Evolutionary conservation across 495 filamentous ascomycete genomes (phyloP).

Genomic region (Talaromyces liani): DNA sequence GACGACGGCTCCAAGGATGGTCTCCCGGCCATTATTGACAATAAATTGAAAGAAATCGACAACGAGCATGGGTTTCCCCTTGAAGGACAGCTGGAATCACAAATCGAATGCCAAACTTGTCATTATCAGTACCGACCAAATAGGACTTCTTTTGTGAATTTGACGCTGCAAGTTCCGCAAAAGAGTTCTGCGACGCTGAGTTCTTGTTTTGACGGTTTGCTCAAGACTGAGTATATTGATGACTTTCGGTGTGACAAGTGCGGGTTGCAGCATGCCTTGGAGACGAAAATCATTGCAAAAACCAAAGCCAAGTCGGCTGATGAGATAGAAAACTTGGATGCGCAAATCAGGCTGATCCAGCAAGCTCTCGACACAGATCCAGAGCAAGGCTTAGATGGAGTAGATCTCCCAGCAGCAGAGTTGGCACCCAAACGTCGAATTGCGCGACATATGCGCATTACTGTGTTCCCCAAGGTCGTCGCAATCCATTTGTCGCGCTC

Average conservation of each 20-base stretch:
- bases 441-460: constrained; percentile 76
- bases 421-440: constrained; percentile 75
- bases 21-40: constrained; percentile 35
- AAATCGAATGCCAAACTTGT: constrained; percentile 87
- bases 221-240: constrained; percentile 93
- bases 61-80: constrained; percentile 74
- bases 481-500: constrained; percentile 89
- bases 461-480: constrained; percentile 77
- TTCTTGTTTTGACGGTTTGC: constrained; percentile 82
- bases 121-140: constrained; percentile 80
- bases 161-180: constrained; percentile 89
- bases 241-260: constrained; percentile 95
- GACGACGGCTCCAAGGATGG: constrained; percentile 33
- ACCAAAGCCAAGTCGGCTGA: constrained; percentile 34
- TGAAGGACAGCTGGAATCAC: constrained; percentile 79
- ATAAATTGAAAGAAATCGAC: constrained; percentile 36
- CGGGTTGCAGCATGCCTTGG: constrained; percentile 70
- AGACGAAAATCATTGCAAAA: constrained; percentile 40
- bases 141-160: constrained; percentile 77
- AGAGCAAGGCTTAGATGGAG: constrained; percentile 62
- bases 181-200: constrained; percentile 57
- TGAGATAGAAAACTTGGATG: constrained; percentile 45
- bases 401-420: constrained; percentile 66
- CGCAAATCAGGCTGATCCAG: constrained; percentile 48
- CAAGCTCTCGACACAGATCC: constrained; percentile 66